Conservation (phyloP, 495 filamentous ascomycete genomes). For the Annulohypoxylon moriforme region DNA sequence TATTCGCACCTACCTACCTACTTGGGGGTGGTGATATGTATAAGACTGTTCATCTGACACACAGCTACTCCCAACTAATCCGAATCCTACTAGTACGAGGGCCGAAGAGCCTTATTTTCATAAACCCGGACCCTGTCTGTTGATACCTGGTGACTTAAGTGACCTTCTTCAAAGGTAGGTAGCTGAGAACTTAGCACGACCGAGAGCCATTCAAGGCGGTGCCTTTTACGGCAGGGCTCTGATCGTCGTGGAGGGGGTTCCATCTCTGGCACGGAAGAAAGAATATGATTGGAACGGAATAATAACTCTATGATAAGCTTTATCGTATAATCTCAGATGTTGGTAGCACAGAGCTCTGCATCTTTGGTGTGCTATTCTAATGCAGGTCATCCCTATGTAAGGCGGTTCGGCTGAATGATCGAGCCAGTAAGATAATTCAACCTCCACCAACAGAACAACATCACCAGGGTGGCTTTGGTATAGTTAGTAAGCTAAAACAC, state of each 20-base stretch:
- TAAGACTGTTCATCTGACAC: background rate
- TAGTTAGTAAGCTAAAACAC: background rate
- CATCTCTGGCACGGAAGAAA: background rate
- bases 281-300: background rate
- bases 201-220: background rate
- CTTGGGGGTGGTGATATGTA: too few relatives aligned
- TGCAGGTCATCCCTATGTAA: background rate
- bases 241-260: background rate
- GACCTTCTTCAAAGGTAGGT: background rate
- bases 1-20: too few relatives aligned
- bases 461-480: background rate
- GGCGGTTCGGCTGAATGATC: background rate
- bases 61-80: background rate
- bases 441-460: background rate
- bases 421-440: background rate
- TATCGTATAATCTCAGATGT: background rate
- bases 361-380: background rate
- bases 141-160: background rate
- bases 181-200: background rate
- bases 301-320: background rate
- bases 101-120: background rate
- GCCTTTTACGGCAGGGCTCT: background rate
- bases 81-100: background rate
- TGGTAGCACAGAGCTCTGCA: background rate
- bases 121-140: background rate